Evolutionary conservation across 257 asterid genomes (phyloP).

Genomic region (Nicotiana benthamiana): DNA sequence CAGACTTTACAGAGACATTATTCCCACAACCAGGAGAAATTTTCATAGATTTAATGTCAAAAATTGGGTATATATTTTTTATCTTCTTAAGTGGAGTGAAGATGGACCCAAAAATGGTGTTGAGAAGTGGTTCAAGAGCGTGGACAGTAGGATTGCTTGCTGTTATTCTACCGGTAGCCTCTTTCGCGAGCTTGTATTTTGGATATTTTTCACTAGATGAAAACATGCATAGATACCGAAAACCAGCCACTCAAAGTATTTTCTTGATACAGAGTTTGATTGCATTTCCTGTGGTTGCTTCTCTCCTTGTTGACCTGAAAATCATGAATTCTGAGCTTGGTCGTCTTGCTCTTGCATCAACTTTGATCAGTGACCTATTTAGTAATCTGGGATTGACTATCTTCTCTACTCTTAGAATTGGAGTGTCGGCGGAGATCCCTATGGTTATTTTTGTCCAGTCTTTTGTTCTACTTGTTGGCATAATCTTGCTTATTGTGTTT

Average conservation of each 20-base stretch:
- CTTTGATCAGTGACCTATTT: constrained; percentile 53
- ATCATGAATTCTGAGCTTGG: constrained; percentile 87
- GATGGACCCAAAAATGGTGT: constrained; percentile 68
- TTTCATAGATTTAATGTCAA: constrained; percentile 55
- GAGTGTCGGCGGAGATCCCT: constrained; percentile 24
- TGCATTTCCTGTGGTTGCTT: constrained; percentile 74
- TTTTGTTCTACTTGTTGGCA: constrained; percentile 21
- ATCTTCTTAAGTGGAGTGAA: constrained; percentile 83
- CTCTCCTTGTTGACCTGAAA: constrained; percentile 67
- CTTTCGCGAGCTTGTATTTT: constrained; percentile 12
- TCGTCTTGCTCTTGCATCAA: constrained; percentile 67
- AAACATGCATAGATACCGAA: constrained; percentile 29
- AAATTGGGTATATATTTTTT: constrained; percentile 70
- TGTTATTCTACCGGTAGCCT: constrained; percentile 30
- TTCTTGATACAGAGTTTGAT: constrained; percentile 40
- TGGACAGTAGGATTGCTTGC: constrained; percentile 67
- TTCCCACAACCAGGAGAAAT: constrained; percentile 62
- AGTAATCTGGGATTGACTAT: constrained; percentile 36
- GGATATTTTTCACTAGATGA: not conserved
- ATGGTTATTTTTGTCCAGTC: constrained; percentile 26
- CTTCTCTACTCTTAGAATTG: constrained; percentile 38
- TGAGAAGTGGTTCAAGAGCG: constrained; percentile 59
- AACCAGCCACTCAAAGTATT: constrained; percentile 34
- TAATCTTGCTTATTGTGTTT: constrained; percentile 34
- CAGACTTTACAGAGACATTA: constrained; percentile 3